A percentile compares a stretch with the other conserved stretches of the same genome.
Evolutionary conservation across 228 moss, liverwort and hornwort genomes (phyloP).

Genomic region (Sphagnum magellanicum): DNA sequence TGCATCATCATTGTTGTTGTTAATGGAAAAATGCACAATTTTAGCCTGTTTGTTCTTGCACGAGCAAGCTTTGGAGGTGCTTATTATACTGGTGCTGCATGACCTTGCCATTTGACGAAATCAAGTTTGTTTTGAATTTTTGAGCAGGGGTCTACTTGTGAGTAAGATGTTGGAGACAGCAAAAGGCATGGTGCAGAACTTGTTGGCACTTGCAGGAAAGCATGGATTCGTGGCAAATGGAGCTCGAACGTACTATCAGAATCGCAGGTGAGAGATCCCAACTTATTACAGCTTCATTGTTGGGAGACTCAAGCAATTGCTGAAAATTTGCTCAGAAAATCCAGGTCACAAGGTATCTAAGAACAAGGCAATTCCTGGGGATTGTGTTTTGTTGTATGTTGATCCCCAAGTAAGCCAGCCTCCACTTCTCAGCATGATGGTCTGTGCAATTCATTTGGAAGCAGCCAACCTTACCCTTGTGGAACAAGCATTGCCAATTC

Average conservation of each 20-base stretch:
- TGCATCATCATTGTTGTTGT: too few relatives aligned
- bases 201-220: conserved; percentile 40
- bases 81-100: too few relatives aligned
- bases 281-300: not conserved
- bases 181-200: conserved; percentile 57
- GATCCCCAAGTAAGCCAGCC: conserved; percentile 48
- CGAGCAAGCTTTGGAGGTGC: too few relatives aligned
- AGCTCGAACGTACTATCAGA: conserved; percentile 56
- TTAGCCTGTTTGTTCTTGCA: too few relatives aligned
- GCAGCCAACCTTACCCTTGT: conserved; percentile 39
- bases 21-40: too few relatives aligned
- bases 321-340: too few relatives aligned
- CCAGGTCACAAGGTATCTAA: too few relatives aligned
- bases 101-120: too few relatives aligned
- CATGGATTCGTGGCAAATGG: conserved; percentile 61
- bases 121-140: too few relatives aligned
- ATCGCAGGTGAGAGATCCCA: conserved; percentile 38
- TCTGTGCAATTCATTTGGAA: conserved; percentile 29
- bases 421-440: conserved; percentile 66
- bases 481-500: conserved; percentile 33
- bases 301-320: too few relatives aligned
- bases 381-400: conserved; percentile 5
- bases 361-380: too few relatives aligned
- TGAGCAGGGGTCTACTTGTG: conserved; percentile 46
- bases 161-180: conserved; percentile 62